A percentile compares a stretch with the other conserved stretches of the same genome.
Evolutionary conservation across 805 yeast species (phyloP).

Genomic region (Schwanniomyces polymorphus): DNA sequence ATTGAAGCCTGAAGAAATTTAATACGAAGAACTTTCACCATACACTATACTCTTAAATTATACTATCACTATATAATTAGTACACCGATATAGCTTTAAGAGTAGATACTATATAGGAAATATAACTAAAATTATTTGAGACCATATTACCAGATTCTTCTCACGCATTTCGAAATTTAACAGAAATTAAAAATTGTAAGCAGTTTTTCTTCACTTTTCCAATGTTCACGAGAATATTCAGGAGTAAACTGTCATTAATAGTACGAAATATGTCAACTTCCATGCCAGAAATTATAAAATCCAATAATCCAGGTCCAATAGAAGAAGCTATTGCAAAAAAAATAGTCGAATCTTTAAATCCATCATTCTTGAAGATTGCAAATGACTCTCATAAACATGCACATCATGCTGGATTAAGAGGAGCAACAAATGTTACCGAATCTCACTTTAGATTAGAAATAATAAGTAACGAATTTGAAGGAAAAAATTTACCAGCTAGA

Average conservation of each 20-base stretch:
- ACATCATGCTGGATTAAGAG: conserved; percentile 80
- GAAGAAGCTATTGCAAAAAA: conserved; percentile 48
- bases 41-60: background rate
- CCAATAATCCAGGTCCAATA: conserved; percentile 42
- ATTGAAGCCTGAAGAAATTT: no score
- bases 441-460: conserved; percentile 80
- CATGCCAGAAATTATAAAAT: conserved; percentile 6
- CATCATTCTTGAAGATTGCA: conserved; percentile 47
- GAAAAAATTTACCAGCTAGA: conserved; percentile 66
- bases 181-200: background rate
- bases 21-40: no score
- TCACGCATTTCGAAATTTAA: background rate
- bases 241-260: background rate
- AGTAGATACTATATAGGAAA: no score
- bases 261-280: conserved; percentile 2
- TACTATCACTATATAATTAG: background rate
- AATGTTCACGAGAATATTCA: background rate
- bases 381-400: conserved; percentile 90
- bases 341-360: conserved; percentile 43
- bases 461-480: conserved; percentile 67
- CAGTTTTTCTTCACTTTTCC: background rate
- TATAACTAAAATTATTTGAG: no score
- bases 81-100: no score
- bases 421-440: conserved; percentile 69
- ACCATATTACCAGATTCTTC: background rate